Percentiles rank a stretch among this genome's conserved stretches.
Conservation (phyloP, 1,284 basidiomycete genomes). For the Cryptococcus floricola region DNA sequence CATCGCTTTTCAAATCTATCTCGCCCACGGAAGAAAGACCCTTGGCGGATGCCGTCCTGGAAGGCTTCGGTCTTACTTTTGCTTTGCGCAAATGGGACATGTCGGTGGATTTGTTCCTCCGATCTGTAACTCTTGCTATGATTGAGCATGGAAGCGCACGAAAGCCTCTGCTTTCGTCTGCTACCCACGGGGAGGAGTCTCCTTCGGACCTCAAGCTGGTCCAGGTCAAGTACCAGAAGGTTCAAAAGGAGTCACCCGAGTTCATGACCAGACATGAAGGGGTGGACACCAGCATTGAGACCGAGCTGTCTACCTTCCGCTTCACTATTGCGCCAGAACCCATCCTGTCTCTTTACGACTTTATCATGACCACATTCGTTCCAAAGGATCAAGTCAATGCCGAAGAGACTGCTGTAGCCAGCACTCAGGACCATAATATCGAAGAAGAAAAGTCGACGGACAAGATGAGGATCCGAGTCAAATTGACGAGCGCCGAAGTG, state of each 20-base stretch:
- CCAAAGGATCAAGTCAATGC: constrained; percentile 48
- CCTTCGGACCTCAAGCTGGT: constrained; percentile 64
- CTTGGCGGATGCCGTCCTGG: constrained; percentile 75
- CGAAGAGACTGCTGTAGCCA: constrained; percentile 18
- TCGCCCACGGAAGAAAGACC: constrained; percentile 37
- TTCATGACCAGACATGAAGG: constrained; percentile 78
- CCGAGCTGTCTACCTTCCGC: constrained; percentile 88
- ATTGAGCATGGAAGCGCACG: constrained; percentile 60
- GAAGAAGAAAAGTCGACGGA: constrained; percentile 41
- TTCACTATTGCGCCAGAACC: constrained; percentile 88
- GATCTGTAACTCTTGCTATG: constrained; percentile 59
- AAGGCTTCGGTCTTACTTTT: constrained; percentile 74
- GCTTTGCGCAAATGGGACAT: constrained; percentile 78
- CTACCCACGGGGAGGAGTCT: constrained; percentile 49
- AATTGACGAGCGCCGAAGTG: constrained; percentile 84
- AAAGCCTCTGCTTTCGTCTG: constrained; percentile 75
- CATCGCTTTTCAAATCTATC: constrained; percentile 66
- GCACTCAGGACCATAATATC: constrained; percentile 2
- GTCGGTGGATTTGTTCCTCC: constrained; percentile 78
- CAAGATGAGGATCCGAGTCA: constrained; percentile 79
- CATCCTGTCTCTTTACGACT: constrained; percentile 88
- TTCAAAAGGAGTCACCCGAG: constrained; percentile 81
- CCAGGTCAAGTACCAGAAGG: constrained; percentile 75
- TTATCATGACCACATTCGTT: constrained; percentile 95
- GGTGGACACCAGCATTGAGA: constrained; percentile 82